Evolutionary conservation across 495 filamentous ascomycete genomes (phyloP).

Genomic region (Aspergillus sclerotioniger): DNA sequence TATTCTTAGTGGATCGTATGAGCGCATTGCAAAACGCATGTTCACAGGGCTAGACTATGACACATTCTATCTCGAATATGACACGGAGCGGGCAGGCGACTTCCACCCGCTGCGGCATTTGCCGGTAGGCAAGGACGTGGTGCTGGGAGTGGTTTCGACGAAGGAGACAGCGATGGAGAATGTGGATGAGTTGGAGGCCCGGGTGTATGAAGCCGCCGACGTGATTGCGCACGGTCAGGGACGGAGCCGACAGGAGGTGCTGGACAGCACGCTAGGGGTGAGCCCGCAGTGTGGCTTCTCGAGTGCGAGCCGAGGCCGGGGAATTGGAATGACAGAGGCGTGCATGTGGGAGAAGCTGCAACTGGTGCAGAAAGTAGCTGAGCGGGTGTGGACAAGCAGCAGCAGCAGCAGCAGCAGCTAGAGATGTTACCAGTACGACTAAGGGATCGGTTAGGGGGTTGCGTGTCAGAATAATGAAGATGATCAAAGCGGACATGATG

Average conservation of each 20-base stretch:
- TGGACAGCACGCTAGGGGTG: constrained; percentile 54
- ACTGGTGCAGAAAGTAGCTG: constrained; percentile 25
- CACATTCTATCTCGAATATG: constrained; percentile 26
- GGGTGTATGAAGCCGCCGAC: constrained; percentile 54
- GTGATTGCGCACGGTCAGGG: constrained; percentile 49
- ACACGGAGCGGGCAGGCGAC: constrained; percentile 20
- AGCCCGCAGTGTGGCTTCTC: constrained; percentile 67
- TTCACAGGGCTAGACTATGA: constrained; percentile 21
- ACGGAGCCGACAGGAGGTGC: constrained; percentile 32
- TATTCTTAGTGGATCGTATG: constrained; percentile 60
- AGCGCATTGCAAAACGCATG: constrained; percentile 45
- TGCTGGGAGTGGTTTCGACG: constrained; percentile 23
- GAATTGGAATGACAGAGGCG: constrained; percentile 54
- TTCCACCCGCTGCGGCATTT: constrained; percentile 22
- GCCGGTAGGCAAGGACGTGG: constrained; percentile 22
- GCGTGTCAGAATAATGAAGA: background rate
- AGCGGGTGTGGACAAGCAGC: background rate
- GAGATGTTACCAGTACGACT: background rate
- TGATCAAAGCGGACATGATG: background rate
- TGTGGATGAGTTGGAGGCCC: constrained; percentile 38
- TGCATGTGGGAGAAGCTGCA: constrained; percentile 52
- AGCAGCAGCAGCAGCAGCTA: background rate
- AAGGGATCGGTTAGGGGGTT: background rate
- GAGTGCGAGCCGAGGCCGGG: constrained; percentile 49
- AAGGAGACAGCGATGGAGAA: constrained; percentile 18